Evolutionary conservation across 257 asterid species (phyloP), one percentile per base, ranked within the genome.

Genomic region (Ligustrum vulgare): DNA sequence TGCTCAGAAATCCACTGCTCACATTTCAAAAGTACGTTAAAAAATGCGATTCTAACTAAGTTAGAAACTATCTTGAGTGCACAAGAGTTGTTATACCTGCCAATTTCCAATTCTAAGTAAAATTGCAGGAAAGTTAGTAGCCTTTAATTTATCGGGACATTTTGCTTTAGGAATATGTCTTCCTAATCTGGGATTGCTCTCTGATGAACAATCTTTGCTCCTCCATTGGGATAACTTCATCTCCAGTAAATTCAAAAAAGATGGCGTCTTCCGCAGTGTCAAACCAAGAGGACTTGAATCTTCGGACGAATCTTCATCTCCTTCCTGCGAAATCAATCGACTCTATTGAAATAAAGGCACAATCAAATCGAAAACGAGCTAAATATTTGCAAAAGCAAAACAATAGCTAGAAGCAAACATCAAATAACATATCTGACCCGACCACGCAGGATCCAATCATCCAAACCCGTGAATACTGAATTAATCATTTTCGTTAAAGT

Each of bases 71-170:
- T 16, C 18, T 2, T 45, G 7, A 60, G 31, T 45, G 56, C 56
- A 45, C 8, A 16, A 45, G 56, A 4, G 20, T n/a, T 45, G 13
- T 16, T 16, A 22, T 75, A 91, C 97, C 97, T 89, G 80, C 97
- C 97, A 93, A 2, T 32, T 6, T 39, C 97, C 98, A 12, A 93
- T 87, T 13, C 2, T 73, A 1, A 93, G 58, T 18, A 18, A 23
- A 8, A 39, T 1, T 2, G 90, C 95, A 0, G 90, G 88, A 67
- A 93, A 85, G 67, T 90, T 93, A 10, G 91, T 79, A 2, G 98
- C 96, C 84, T 91, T 91, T 0, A 83, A 15, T 70, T 78, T 89
- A 80, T 91, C 96, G 4, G 82, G 32, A 63, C 36, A 20, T 0
- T 67, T 79, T n/a, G 12, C 8, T 31, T 70, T 65, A 54, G 41